Percentiles rank a stretch among this genome's conserved stretches.
These are phyloP conservation scores for Paraconiothyrium sp. DNA, from an alignment of 2,329 filamentous ascomycete species.

Conservation along the genomic window DNA sequence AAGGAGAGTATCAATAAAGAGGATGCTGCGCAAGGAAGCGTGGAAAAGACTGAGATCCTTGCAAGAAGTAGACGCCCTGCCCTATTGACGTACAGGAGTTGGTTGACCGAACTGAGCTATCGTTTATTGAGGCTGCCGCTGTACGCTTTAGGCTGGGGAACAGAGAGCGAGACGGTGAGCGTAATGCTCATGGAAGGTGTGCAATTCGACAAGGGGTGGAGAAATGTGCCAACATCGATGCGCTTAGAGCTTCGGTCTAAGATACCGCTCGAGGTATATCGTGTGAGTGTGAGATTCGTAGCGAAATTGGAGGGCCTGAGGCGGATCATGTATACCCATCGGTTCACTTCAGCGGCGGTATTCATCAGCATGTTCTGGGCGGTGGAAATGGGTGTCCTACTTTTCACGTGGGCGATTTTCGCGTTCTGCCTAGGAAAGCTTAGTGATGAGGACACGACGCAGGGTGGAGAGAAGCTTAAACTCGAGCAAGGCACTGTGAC, in stretches of 20 bases:
- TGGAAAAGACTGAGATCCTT: constrained; percentile 39
- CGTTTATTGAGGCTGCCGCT: constrained; percentile 63
- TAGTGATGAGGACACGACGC: constrained; percentile 17
- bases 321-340: constrained; percentile 83
- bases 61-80: constrained; percentile 73
- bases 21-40: neutral
- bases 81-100: constrained; percentile 80
- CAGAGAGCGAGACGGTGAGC: constrained; percentile 70
- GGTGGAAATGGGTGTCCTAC: constrained; percentile 74
- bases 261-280: constrained; percentile 79
- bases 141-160: constrained; percentile 72
- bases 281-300: constrained; percentile 71
- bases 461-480: constrained; percentile 28
- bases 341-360: constrained; percentile 72
- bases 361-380: constrained; percentile 80
- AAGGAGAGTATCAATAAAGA: constrained; percentile 20
- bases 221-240: constrained; percentile 63
- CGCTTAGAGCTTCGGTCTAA: constrained; percentile 76
- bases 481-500: constrained; percentile 23
- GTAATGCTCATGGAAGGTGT: constrained; percentile 79
- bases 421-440: constrained; percentile 50
- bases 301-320: constrained; percentile 79
- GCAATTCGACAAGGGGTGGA: constrained; percentile 67
- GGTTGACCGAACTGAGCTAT: constrained; percentile 38
- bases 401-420: constrained; percentile 70